Base-by-base conservation (phyloP, 2,329 filamentous ascomycete species). In the Lasiodiplodia theobromae region DNA sequence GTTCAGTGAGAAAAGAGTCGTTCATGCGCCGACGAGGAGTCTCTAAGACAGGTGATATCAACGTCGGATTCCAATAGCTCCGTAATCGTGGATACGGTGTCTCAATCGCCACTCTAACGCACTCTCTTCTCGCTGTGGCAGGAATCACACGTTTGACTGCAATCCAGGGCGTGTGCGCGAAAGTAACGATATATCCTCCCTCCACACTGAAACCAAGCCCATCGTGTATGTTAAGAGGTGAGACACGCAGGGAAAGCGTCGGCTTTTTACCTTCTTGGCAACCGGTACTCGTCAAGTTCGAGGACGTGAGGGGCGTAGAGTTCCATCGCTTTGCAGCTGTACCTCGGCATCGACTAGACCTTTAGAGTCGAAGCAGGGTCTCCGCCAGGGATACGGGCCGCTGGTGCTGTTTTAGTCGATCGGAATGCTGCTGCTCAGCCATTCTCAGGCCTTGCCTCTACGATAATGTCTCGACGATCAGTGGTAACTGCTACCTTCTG, bases 331-430 rank as follows among this genome's bases (percentile, higher is more conserved):
- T 21, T 28, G 23, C 38, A 51, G 34, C 58, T n/a, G 40, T 31
- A 12, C 40, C 38, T 63, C 12, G 25, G 58, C 34, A 34, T 49
- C 18, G 44, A 64, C 47, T 44, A 5, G 28, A 11, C 44, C 31
- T n/a, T n/a, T n/a, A 44, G 47, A 52, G 4, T 23, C 44, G 25
- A 38, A 11, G 23, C 23, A 5, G 12, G 4, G 2, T 18, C 47
- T 21, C 58, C 12, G 58, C 58, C 58, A 63, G 58, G 58, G 58
- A 51, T 51, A 37, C n/a, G 25, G 23, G 47, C 25, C 23, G n/a
- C 60, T 52, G 44, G 58, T n/a, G 60, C 60, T 38, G 60, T 52
- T 18, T 38, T 47, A 64, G 60, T 18, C 18, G 60, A 64, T 64
- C 60, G 60, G 60, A 64, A 52, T 64, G 60, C n/a, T 38, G 23